A percentile compares a stretch with the other conserved stretches of the same genome.
phyloP scores from a whole-genome alignment of 2,329 filamentous ascomycete species.

The Clarireedia homoeocarpa region DNA sequence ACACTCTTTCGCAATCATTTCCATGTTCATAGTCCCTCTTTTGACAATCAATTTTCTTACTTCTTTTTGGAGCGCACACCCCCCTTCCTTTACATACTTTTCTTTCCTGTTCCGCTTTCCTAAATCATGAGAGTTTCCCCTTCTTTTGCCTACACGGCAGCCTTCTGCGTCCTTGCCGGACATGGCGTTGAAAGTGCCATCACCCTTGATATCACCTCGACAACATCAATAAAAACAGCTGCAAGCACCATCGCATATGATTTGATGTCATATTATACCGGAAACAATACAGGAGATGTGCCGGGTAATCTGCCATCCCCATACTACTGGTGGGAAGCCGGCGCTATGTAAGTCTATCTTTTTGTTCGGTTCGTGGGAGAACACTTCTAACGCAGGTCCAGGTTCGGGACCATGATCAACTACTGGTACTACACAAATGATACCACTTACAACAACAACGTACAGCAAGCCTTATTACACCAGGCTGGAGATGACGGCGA shows the following conservation, averaged over 20 bases:
- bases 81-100: neutral
- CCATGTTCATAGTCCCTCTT: constrained; percentile 1
- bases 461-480: constrained; percentile 61
- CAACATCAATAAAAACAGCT: constrained; percentile 26
- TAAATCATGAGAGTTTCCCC: constrained; percentile 2
- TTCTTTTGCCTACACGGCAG: constrained; percentile 1
- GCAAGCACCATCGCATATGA: constrained; percentile 34
- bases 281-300: constrained; percentile 37
- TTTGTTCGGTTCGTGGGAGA: neutral
- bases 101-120: neutral
- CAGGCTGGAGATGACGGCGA: constrained; percentile 64
- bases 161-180: neutral
- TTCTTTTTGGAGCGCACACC: neutral
- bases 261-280: constrained; percentile 44
- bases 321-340: constrained; percentile 25
- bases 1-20: neutral
- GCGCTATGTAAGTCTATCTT: constrained; percentile 43
- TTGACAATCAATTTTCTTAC: constrained; percentile 2
- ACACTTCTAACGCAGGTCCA: neutral
- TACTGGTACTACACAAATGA: constrained; percentile 80
- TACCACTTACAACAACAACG: constrained; percentile 41
- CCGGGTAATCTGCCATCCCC: constrained; percentile 38
- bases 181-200: constrained; percentile 7
- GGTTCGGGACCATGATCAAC: constrained; percentile 56
- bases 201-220: constrained; percentile 2